phyloP scores from a whole-genome alignment of 164 flowering plant species.

The Buxus sempervirens region DNA sequence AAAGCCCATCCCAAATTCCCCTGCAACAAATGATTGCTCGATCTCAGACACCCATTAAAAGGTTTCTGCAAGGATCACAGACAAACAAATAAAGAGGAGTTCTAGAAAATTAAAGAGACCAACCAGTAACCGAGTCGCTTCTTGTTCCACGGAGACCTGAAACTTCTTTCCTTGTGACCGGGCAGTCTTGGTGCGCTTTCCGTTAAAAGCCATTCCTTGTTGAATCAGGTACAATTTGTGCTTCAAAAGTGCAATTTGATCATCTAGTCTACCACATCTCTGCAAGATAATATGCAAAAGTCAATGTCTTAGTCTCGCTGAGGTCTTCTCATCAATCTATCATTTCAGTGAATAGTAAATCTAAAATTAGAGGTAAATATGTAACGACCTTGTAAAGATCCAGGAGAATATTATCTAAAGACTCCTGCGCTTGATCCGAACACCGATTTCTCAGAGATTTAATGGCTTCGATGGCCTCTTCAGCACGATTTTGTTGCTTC shows the following conservation, averaged over 20 bases:
- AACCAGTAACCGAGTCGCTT: constrained; percentile 91
- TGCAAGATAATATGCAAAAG: constrained; percentile 19
- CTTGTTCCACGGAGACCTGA: constrained; percentile 95
- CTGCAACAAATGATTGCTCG: constrained; percentile 30
- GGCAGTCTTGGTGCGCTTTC: constrained; percentile 96
- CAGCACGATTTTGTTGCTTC: constrained; percentile 98
- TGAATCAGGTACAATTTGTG: constrained; percentile 82
- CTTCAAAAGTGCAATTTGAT: constrained; percentile 76
- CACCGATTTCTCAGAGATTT: constrained; percentile 75
- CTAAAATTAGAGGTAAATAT: background rate
- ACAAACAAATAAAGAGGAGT: background rate
- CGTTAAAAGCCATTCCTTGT: constrained; percentile 95
- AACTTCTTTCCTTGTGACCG: constrained; percentile 98
- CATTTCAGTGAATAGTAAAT: background rate
- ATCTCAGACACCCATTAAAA: background rate
- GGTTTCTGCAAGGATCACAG: too few species aligned
- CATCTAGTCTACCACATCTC: constrained; percentile 98
- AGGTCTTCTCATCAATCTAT: background rate
- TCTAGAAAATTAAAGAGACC: background rate
- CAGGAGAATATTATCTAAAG: constrained; percentile 88
- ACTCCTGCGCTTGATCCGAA: constrained; percentile 96
- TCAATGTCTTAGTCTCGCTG: background rate
- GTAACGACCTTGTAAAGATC: constrained; percentile 85
- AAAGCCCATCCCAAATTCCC: constrained; percentile 99
- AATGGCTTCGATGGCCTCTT: constrained; percentile 97